Conservation (phyloP, 2,329 filamentous ascomycete genomes). For the Coniochaeta ligniaria region DNA sequence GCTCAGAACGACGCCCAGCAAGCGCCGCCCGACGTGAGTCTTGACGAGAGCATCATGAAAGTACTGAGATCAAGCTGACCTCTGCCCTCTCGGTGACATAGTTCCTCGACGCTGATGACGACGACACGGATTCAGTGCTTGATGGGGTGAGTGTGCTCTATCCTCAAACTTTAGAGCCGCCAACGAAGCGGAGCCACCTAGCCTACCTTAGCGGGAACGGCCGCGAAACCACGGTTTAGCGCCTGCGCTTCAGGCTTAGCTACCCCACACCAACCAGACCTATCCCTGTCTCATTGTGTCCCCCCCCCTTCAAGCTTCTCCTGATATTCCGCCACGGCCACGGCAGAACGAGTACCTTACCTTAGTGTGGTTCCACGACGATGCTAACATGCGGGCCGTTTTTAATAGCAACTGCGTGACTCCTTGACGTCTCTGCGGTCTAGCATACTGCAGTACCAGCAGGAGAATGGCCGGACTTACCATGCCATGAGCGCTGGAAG, state of each 20-base stretch:
- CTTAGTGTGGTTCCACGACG: background rate
- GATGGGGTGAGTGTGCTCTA: background rate
- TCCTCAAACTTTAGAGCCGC: background rate
- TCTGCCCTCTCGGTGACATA: background rate
- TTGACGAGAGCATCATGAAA: background rate
- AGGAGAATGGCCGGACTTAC: constrained; percentile 14
- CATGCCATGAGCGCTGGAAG: constrained; percentile 13
- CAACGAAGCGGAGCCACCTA: background rate
- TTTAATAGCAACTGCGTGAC: background rate
- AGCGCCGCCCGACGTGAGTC: background rate
- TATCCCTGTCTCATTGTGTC: background rate
- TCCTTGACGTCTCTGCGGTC: constrained; percentile 9
- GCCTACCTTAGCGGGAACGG: background rate
- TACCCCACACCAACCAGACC: background rate
- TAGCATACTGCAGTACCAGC: constrained; percentile 9
- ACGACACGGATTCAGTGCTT: background rate
- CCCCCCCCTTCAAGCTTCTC: background rate
- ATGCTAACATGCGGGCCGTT: background rate
- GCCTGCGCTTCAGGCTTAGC: background rate
- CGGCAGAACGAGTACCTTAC: background rate
- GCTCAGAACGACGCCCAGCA: background rate
- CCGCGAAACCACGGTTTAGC: background rate
- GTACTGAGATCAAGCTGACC: background rate
- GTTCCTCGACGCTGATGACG: background rate
- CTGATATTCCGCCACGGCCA: background rate